Evolutionary conservation across 1,139 yeast species (phyloP), one percentile per base, ranked within the genome.

Genomic region (Candida sp.): DNA sequence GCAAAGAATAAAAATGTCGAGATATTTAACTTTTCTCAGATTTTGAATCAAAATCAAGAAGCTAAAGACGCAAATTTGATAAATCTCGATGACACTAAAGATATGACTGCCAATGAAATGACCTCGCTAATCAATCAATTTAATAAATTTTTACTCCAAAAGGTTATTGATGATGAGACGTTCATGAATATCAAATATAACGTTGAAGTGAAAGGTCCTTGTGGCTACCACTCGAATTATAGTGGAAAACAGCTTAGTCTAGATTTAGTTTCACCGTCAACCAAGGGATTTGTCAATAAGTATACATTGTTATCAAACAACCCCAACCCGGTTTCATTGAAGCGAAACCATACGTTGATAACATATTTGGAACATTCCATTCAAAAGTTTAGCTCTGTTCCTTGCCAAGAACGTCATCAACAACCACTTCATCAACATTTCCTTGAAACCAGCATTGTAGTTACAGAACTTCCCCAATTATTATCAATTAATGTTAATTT

Each of bases 1-100:
- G 90, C 97, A 0, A 68, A 77, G 22, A 95, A 96, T 1, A 75
- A 77, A 41, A 74, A 58, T 80, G 87, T 66, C 69, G 87, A 84
- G 40, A 85, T 93, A 0, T 70, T 87, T 6, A 89, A 93, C 57
- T 90, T 93, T 62, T 57, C 75, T 1, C 70, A 67, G 41, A 63
- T 66, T 39, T 58, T 84, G 46, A 70, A 72, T 44, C 66, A 77
- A 4, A 66, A 74, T 30, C 64, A 66, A 4, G 73, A 72, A 22
- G 83, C 83, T 0, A 63, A 63, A 8, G 64, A 69, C 1, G 61
- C 79, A 22, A 82, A 83, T 0, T 66, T 87, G 12, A 56, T 82
- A 4, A 79, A 79, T 46, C 72, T 67, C 39, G 82, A 78, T 44
- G 78, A 73, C 37, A 63, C 68, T 15, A 62, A 63, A 55, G 69